Base-by-base conservation (phyloP, 1,139 yeast species). In the Yamadazyma friedrichii region DNA sequence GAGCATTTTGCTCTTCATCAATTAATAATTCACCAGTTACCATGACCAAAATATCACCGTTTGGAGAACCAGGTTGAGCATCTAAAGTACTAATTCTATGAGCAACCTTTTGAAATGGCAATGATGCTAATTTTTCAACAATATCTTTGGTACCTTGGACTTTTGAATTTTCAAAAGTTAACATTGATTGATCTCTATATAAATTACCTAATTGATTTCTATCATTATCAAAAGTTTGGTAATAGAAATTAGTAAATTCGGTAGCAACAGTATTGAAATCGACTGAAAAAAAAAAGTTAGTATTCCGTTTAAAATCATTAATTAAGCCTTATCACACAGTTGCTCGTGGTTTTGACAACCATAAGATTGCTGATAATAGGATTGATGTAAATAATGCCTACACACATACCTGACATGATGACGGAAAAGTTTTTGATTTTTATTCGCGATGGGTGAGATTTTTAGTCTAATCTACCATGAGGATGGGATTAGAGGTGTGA, bases 31-130 rank as follows among this genome's bases (percentile, higher is more conserved):
- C 96, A 50, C 99, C 99, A 42, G 99, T 93, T 54, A 93, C 98
- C 95, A 93, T 85, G 44, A 91, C 98, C 58, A 93, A 76, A 45
- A 93, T 95, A 61, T 91, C 98, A 48, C 97, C 97, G 54, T 74
- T 79, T 46, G 95, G 88, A 47, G 96, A 85, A 32, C 94, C 96
- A 37, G 98, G 98, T 72, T 93, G 99, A 38, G 98, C 98, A 61
- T 93, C 98, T 58, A 93, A 78, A 37, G 98, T 91, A 43, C 95
- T 82, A 60, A 93, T 84, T 70, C 94, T 79, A 74, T 93, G 99
- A 39, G 80, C 84, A 46, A 94, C 97, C 70, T 88, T 88, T 63
- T 78, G 84, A 76, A 93, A 93, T 40, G 97, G 97, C 57, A 93
- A 78, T 26, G 88, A 77, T 33, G 78, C 80, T 54, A 93, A 79